These are phyloP conservation scores for Paecilomyces sp. DNA, from an alignment of 2,329 filamentous ascomycete genomes.

Conservation along the genomic window DNA sequence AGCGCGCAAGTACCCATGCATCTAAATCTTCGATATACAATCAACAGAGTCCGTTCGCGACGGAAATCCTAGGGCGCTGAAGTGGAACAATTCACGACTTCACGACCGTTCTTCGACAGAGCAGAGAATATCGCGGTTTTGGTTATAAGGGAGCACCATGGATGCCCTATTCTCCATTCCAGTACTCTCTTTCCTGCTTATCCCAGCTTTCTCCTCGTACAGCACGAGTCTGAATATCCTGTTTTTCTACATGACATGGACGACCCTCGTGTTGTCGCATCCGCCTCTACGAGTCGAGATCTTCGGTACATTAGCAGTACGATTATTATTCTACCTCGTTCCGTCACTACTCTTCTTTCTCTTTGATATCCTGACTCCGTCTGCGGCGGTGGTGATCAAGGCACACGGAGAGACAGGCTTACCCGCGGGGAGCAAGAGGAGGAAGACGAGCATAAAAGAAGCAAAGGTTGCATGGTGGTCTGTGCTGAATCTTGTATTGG, in stretches of 20 bases:
- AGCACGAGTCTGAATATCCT: conserved; percentile 74
- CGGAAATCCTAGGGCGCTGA: not conserved
- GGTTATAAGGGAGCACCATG: conserved; percentile 30
- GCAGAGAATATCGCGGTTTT: not conserved
- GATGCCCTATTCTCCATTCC: conserved; percentile 42
- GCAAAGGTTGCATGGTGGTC: conserved; percentile 48
- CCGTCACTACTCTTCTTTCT: conserved; percentile 66
- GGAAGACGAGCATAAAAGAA: conserved; percentile 33
- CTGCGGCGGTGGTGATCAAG: conserved; percentile 62
- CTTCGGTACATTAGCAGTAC: conserved; percentile 60
- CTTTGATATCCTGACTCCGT: conserved; percentile 66
- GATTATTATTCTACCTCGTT: conserved; percentile 62
- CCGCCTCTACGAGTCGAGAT: conserved; percentile 68
- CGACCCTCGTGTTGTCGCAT: conserved; percentile 71
- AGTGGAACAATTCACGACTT: not conserved
- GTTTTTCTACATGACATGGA: conserved; percentile 89
- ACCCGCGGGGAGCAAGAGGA: conserved; percentile 32
- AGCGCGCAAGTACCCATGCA: not conserved
- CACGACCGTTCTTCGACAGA: not conserved
- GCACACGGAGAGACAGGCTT: conserved; percentile 51
- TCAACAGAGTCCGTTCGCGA: not conserved
- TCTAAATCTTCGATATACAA: not conserved
- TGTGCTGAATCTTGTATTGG: conserved; percentile 49
- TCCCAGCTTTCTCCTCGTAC: conserved; percentile 52
- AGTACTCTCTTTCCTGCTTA: conserved; percentile 19